A percentile compares a stretch with the other conserved stretches of the same genome.
These are phyloP conservation scores for Noccaea bulbosa DNA, from an alignment of 345 rosid genomes.

Conservation along the genomic window DNA sequence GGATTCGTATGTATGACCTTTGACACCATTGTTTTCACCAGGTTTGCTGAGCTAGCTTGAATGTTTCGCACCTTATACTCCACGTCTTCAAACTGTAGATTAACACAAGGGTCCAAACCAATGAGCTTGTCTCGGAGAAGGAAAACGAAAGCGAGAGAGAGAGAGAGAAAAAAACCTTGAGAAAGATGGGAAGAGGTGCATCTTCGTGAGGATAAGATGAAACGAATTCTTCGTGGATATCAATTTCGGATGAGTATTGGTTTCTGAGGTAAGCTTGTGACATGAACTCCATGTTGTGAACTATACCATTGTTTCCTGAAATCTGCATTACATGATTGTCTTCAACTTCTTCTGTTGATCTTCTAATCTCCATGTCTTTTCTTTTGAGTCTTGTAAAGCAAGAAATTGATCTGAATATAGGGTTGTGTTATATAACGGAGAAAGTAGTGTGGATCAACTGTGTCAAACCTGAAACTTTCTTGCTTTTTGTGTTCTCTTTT, in stretches of 20 bases:
- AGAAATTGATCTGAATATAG: slow-evolving; percentile 12
- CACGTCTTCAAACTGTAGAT: slow-evolving; percentile 85
- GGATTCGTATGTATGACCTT: slow-evolving; percentile 58
- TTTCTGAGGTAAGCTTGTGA: slow-evolving; percentile 76
- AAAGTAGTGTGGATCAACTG: slow-evolving; percentile 53
- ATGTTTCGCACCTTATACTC: slow-evolving; percentile 68
- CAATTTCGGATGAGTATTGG: slow-evolving; percentile 65
- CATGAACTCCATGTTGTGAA: slow-evolving; percentile 79
- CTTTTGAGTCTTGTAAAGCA: not conserved
- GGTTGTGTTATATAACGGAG: slow-evolving; percentile 39
- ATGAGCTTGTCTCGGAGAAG: slow-evolving; percentile 5
- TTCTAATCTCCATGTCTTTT: slow-evolving; percentile 57
- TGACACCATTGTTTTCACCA: slow-evolving; percentile 70
- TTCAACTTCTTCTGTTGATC: slow-evolving; percentile 57
- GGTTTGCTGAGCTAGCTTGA: slow-evolving; percentile 50
- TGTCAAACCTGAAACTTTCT: slow-evolving; percentile 60
- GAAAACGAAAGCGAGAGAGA: slow-evolving; percentile 2
- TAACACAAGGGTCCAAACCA: not conserved
- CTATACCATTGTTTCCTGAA: slow-evolving; percentile 77
- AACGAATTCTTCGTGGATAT: slow-evolving; percentile 54
- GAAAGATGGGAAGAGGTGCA: slow-evolving; percentile 83
- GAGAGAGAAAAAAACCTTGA: slow-evolving; percentile 57
- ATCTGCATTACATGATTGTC: slow-evolving; percentile 75
- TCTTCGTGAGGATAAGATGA: slow-evolving; percentile 48
- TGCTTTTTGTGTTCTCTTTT: slow-evolving; percentile 47